phyloP scores from a whole-genome alignment of 768 basidiomycete genomes.

The Kwoniella sp. region DNA sequence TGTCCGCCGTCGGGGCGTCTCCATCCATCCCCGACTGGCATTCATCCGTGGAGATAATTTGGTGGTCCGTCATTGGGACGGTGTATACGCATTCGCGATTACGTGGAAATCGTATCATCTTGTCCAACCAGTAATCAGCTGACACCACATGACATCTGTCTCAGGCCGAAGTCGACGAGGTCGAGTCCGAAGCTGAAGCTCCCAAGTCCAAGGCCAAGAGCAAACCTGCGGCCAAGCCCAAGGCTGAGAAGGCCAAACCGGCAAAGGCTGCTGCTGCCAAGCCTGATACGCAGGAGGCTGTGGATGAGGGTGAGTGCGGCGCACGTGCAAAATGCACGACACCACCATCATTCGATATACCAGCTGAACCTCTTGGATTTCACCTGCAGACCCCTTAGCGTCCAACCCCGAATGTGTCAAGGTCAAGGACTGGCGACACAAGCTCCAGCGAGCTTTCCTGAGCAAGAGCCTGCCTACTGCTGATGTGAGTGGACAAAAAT shows the following conservation, averaged over 20 bases:
- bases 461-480: slow-evolving; percentile 65
- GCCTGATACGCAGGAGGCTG: slow-evolving; percentile 65
- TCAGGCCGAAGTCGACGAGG: slow-evolving; percentile 63
- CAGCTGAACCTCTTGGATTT: slow-evolving; percentile 7
- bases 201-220: slow-evolving; percentile 61
- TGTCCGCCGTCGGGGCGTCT: no score
- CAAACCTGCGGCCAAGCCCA: slow-evolving; percentile 69
- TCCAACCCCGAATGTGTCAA: slow-evolving; percentile 68
- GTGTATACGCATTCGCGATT: no score
- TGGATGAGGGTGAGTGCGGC: slow-evolving; percentile 62
- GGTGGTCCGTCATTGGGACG: no score
- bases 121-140: no score
- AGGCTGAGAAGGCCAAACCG: slow-evolving; percentile 49
- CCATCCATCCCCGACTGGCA: no score
- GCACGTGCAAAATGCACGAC: slow-evolving; percentile 13
- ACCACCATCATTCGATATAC: background rate
- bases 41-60: no score
- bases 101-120: no score
- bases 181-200: slow-evolving; percentile 80
- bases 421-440: slow-evolving; percentile 90
- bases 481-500: slow-evolving; percentile 62
- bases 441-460: slow-evolving; percentile 83
- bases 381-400: slow-evolving; percentile 58
- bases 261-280: slow-evolving; percentile 25
- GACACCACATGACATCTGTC: no score